phyloP scores from a whole-genome alignment of 768 basidiomycete genomes.

The Lentinula sp. region DNA sequence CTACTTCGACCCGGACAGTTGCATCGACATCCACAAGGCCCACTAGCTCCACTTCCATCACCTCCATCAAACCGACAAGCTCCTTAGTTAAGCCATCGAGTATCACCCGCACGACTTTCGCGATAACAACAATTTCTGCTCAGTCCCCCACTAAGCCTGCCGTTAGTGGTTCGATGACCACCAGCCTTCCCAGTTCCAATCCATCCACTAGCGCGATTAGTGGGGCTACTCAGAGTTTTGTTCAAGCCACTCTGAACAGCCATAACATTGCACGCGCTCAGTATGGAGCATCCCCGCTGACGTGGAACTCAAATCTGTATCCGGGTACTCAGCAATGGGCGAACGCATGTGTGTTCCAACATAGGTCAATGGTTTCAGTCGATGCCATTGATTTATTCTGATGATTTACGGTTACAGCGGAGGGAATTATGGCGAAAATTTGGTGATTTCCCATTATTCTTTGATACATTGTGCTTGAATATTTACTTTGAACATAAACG shows the following conservation, averaged over 20 bases:
- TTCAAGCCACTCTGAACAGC: background rate
- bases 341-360: slow-evolving; percentile 17
- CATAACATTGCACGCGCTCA: slow-evolving; percentile 16
- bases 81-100: background rate
- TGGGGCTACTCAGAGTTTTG: background rate
- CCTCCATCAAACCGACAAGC: background rate
- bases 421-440: slow-evolving; percentile 21
- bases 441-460: slow-evolving; percentile 9
- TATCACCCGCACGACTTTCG: background rate
- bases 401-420: background rate
- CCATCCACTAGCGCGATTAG: background rate
- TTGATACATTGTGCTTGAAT: too few species aligned
- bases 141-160: background rate
- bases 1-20: background rate
- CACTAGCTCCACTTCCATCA: background rate
- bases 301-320: slow-evolving; percentile 17
- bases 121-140: background rate
- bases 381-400: too few species aligned
- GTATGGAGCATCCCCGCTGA: slow-evolving; percentile 18
- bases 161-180: background rate
- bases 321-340: slow-evolving; percentile 15
- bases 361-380: slow-evolving; percentile 11
- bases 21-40: background rate
- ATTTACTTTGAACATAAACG: background rate
- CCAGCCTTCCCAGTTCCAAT: background rate